Conservation (phyloP, 2,329 filamentous ascomycete genomes). For the Lasiodiplodia sp. region DNA sequence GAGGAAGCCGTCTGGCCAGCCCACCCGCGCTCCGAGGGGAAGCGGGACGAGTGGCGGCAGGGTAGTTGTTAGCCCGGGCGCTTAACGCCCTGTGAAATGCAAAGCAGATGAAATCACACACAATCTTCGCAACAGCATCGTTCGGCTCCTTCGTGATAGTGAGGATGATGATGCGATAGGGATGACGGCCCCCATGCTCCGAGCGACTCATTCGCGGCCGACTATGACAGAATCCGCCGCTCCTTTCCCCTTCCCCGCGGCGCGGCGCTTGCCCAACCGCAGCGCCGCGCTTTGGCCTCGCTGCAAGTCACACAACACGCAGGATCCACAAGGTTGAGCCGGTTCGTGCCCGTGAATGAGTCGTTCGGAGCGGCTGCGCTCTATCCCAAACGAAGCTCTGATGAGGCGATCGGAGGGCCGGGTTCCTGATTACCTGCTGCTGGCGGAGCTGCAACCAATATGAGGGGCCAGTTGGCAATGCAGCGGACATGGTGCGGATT, state of each 20-base stretch:
- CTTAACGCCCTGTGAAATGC: conserved; percentile 28
- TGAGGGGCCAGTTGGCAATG: conserved; percentile 21
- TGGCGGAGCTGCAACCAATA: conserved; percentile 19
- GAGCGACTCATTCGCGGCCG: neutral
- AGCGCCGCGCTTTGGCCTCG: conserved; percentile 20
- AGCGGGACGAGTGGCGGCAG: conserved; percentile 24
- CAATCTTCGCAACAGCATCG: conserved; percentile 16
- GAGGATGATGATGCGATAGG: conserved; percentile 8
- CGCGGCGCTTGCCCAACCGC: conserved; percentile 24
- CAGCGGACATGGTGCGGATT: neutral
- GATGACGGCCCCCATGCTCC: neutral
- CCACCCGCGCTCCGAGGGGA: conserved; percentile 16
- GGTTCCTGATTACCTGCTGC: conserved; percentile 1
- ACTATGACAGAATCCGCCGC: conserved; percentile 6
- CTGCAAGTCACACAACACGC: conserved; percentile 25
- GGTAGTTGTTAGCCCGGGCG: conserved; percentile 23
- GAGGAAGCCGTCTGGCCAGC: conserved; percentile 10
- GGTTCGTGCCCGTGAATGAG: neutral
- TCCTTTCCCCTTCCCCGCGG: conserved; percentile 21
- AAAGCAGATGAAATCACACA: conserved; percentile 24
- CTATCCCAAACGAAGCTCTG: conserved; percentile 1
- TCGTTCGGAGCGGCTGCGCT: neutral
- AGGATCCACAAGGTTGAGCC: conserved; percentile 23
- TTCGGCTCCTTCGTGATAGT: conserved; percentile 21
- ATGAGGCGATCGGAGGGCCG: conserved; percentile 11